Percentiles rank a stretch among this genome's conserved stretches.
These are phyloP conservation scores for Xylariaceae sp. DNA, from an alignment of 2,329 filamentous ascomycete genomes.

Conservation along the genomic window DNA sequence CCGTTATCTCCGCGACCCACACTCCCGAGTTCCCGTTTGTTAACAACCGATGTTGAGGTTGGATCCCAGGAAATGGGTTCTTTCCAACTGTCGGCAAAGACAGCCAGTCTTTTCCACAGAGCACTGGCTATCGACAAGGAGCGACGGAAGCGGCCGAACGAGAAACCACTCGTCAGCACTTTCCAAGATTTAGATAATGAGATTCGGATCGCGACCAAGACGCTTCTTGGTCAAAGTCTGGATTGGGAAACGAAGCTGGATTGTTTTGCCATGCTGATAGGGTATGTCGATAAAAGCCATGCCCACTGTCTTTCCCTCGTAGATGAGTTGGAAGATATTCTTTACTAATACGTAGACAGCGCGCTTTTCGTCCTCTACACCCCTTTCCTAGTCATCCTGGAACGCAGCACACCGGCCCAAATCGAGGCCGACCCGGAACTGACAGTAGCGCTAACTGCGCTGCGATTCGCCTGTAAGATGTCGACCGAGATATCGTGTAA, in stretches of 20 bases:
- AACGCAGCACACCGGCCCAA: slow-evolving; percentile 16
- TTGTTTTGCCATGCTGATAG: slow-evolving; percentile 33
- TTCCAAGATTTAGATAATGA: slow-evolving; percentile 30
- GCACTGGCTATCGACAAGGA: slow-evolving; percentile 30
- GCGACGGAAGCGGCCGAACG: slow-evolving; percentile 21
- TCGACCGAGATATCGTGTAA: slow-evolving; percentile 34
- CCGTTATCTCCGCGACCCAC: slow-evolving; percentile 12
- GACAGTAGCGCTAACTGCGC: slow-evolving; percentile 27
- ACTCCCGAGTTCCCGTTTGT: slow-evolving; percentile 22
- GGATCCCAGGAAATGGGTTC: slow-evolving; percentile 22
- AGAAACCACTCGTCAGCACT: slow-evolving; percentile 25
- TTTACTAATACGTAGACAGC: slow-evolving; percentile 16
- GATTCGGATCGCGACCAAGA: slow-evolving; percentile 27
- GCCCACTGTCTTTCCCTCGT: too few species aligned
- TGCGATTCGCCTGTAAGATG: slow-evolving; percentile 33
- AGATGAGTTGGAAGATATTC: too few species aligned
- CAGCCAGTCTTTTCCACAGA: slow-evolving; percentile 30
- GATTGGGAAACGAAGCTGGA: slow-evolving; percentile 32
- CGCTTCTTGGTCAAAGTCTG: slow-evolving; percentile 25
- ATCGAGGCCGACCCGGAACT: slow-evolving; percentile 23
- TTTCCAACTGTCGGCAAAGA: slow-evolving; percentile 32
- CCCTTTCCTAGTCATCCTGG: slow-evolving; percentile 30
- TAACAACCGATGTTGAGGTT: slow-evolving; percentile 24
- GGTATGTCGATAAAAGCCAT: too few species aligned
- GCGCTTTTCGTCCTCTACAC: slow-evolving; percentile 32